Base-by-base conservation (phyloP, 192 early-diverging fungal genomes). In the Gryganskiella cystojenkinii region DNA sequence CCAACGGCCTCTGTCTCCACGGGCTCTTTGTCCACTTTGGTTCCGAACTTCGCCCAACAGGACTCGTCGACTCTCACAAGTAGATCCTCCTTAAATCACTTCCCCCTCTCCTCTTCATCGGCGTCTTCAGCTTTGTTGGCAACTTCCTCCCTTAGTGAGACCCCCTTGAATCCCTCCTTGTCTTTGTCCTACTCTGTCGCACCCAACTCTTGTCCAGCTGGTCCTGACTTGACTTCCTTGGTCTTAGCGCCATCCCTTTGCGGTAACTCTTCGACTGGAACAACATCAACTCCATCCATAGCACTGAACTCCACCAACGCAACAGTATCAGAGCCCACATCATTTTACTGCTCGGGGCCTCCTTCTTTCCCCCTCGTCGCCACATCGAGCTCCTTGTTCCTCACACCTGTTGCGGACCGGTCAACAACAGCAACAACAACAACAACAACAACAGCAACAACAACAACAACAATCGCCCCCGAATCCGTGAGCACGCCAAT, bases 361-460 rank as follows among this genome's bases (percentile, higher is more conserved):
- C 47, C 22, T 50, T 17, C 22, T 50, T 50, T 50, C 19, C 22
- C 19, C 19, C 47, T n/a, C 47, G 47, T 19, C 22, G 19, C 5
- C 9, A 13, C 47, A 4, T 50, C 33, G 14, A 27, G 5, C 28
- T 31, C 5, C 54, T 31, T 19, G 5, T 46, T 30, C 42, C 3
- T n/a, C n/a, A n/a, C n/a, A n/a, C n/a, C n/a, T n/a, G n/a, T n/a
- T n/a, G n/a, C n/a, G n/a, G n/a, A n/a, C n/a, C n/a, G n/a, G 40
- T 20, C 34, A 46, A 61, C 59, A 47, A 31, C 42, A 46, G 49
- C 25, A 45, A 31, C 61, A 52, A 10, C 31, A 52, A 25, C 51
- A 64, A 43, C 51, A 64, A 20, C 51, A 25, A 20, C 33, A 1
- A 28, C 67, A 2, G 11, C 45, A 50, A 4, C 50, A 42, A 15